Evolutionary conservation across 306 rosid species (phyloP).

Genomic region (Vigna radiata): DNA sequence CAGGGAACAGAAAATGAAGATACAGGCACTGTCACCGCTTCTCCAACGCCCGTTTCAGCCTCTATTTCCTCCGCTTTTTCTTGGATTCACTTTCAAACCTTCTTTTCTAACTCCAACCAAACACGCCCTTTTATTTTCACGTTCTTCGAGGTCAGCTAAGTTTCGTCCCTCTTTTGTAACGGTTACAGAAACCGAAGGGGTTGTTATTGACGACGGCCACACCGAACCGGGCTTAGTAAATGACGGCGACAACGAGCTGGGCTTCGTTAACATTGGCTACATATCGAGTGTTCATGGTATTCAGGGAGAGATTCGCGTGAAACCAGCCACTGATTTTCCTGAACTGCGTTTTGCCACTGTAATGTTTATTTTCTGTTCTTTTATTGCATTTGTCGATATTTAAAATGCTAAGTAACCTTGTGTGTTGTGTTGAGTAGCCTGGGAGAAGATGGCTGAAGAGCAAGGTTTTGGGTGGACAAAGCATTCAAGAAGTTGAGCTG

Average conservation of each 20-base stretch:
- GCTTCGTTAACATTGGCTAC: conserved; percentile 76
- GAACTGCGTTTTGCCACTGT: conserved; percentile 80
- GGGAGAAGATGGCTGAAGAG: conserved; percentile 92
- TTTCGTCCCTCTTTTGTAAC: conserved; percentile 34
- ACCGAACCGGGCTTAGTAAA: background rate
- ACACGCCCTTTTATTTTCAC: conserved; percentile 33
- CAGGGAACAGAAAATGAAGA: conserved; percentile 38
- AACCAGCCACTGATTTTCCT: conserved; percentile 80
- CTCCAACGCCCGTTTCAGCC: conserved; percentile 42
- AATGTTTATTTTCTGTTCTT: background rate
- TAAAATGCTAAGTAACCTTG: background rate
- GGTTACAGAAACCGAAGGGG: conserved; percentile 56
- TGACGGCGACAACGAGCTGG: conserved; percentile 45
- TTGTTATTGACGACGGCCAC: conserved; percentile 47
- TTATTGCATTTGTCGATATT: background rate
- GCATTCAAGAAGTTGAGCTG: conserved; percentile 69
- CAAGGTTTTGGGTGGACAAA: conserved; percentile 60
- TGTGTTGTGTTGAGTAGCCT: conserved; percentile 56
- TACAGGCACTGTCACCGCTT: conserved; percentile 35
- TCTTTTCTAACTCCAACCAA: conserved; percentile 42
- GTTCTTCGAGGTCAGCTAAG: background rate
- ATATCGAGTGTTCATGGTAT: conserved; percentile 78
- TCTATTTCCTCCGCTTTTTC: conserved; percentile 38
- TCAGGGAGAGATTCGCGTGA: conserved; percentile 82
- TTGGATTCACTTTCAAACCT: conserved; percentile 42